Percentiles rank a stretch among this genome's conserved stretches.
Conservation (phyloP, 2,329 filamentous ascomycete genomes). For the Paramyrothecium roridum region DNA sequence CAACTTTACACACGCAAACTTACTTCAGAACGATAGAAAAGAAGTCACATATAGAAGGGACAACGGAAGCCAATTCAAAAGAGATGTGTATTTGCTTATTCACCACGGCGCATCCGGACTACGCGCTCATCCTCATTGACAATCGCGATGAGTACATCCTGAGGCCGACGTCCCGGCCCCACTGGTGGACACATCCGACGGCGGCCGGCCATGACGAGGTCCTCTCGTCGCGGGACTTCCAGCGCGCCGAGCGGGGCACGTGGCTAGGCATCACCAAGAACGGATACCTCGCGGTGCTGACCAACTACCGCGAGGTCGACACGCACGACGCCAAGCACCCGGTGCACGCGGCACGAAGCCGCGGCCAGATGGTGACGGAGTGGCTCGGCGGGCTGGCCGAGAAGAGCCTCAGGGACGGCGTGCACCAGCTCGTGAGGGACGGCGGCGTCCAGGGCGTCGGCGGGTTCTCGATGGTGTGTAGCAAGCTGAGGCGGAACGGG, state of each 20-base stretch:
- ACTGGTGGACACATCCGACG: conserved; percentile 55
- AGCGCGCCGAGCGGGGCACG: conserved; percentile 59
- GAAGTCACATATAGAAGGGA: conserved; percentile 4
- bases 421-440: conserved; percentile 48
- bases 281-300: conserved; percentile 61
- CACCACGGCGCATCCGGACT: conserved; percentile 72
- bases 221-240: conserved; percentile 60
- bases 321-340: conserved; percentile 47
- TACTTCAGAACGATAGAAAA: conserved; percentile 2
- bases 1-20: not conserved
- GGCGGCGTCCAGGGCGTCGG: conserved; percentile 58
- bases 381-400: conserved; percentile 52
- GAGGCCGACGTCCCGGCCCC: conserved; percentile 59
- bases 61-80: conserved; percentile 1
- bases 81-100: conserved; percentile 79
- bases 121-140: conserved; percentile 71
- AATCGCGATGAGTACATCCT: conserved; percentile 75
- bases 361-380: conserved; percentile 61
- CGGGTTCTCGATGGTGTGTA: conserved; percentile 65
- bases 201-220: conserved; percentile 38
- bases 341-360: conserved; percentile 52
- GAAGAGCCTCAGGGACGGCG: conserved; percentile 48
- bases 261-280: conserved; percentile 62
- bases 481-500: conserved; percentile 48
- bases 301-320: conserved; percentile 61